A percentile compares a stretch with the other conserved stretches of the same genome.
phyloP scores from a whole-genome alignment of 2,329 filamentous ascomycete genomes.

The Mycosphaerella sp. region DNA sequence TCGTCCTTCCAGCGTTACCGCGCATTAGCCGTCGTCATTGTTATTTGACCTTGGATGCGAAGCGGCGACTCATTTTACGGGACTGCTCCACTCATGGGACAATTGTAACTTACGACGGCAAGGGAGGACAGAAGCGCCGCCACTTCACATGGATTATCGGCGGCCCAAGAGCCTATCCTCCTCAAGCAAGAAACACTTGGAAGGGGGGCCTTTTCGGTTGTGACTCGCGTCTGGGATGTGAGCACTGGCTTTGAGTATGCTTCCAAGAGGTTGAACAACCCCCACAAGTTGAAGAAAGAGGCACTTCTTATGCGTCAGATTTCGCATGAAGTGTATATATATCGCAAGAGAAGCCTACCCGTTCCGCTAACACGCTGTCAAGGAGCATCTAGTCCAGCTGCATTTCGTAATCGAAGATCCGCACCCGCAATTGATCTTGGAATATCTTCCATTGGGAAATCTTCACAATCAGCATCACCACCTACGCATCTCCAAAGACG shows the following conservation, averaged over 20 bases:
- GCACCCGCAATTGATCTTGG: constrained; percentile 1
- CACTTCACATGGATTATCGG: constrained; percentile 2
- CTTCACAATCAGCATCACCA: background rate
- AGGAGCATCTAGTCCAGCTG: constrained; percentile 7
- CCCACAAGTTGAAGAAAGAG: background rate
- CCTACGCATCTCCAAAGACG: background rate
- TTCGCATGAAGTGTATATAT: constrained; percentile 9
- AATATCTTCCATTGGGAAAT: constrained; percentile 2
- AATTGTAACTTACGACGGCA: background rate
- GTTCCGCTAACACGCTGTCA: background rate
- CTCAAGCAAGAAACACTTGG: constrained; percentile 3
- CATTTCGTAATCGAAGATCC: background rate
- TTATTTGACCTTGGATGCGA: background rate
- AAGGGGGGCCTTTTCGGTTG: background rate
- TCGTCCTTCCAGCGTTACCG: background rate
- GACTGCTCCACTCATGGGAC: background rate
- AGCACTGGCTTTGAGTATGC: constrained; percentile 2
- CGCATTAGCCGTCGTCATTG: constrained; percentile 1
- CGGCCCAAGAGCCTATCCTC: background rate
- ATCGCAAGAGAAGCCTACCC: too few relatives aligned
- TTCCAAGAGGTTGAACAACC: constrained; percentile 1
- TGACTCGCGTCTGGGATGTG: constrained; percentile 7
- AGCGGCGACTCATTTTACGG: background rate
- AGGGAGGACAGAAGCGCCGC: background rate
- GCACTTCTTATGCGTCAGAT: constrained; percentile 3